phyloP scores from a whole-genome alignment of 2,329 filamentous ascomycete species.

The Colletotrichum sp. region DNA sequence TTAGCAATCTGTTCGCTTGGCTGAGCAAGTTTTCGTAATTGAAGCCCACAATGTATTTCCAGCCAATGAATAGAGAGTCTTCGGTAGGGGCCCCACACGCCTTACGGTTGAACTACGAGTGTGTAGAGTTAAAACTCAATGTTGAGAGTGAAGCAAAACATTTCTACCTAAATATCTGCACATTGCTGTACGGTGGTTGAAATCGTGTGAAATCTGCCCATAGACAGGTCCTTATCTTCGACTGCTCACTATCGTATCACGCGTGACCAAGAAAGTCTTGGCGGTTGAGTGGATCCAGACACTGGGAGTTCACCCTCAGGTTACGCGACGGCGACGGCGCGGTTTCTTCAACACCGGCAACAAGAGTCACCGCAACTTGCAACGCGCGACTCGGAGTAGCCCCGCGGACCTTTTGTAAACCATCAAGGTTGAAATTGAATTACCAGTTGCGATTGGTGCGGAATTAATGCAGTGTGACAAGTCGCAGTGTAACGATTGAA shows the following conservation, averaged over 20 bases:
- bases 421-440: background rate
- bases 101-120: background rate
- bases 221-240: background rate
- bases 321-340: background rate
- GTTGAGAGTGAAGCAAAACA: background rate
- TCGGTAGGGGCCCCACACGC: background rate
- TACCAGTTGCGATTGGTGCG: background rate
- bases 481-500: background rate
- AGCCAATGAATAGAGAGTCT: background rate
- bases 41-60: background rate
- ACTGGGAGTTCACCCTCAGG: background rate
- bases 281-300: background rate
- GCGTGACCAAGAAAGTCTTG: background rate
- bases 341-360: background rate
- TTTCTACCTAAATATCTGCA: background rate
- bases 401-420: background rate
- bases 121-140: background rate
- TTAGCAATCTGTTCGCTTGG: background rate
- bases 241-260: background rate
- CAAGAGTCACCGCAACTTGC: background rate
- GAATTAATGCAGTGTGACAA: background rate
- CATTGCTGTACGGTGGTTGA: background rate
- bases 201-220: background rate
- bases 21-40: background rate
- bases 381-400: background rate